Evolutionary conservation across 2,329 filamentous ascomycete genomes (phyloP).

Genomic region (Aphanoascus verrucosus): DNA sequence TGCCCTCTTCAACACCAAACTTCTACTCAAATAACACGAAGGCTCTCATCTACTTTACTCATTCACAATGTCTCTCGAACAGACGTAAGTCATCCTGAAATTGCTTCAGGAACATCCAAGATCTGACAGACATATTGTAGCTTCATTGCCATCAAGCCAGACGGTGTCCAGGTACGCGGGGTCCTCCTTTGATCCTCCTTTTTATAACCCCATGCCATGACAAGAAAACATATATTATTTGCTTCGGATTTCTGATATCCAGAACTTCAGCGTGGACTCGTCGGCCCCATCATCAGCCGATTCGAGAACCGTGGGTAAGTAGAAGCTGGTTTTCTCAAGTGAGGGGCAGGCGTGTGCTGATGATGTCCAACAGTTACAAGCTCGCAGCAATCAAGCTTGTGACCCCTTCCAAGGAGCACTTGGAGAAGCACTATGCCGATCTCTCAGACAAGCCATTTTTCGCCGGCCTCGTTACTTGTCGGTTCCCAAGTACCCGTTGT

Average conservation of each 20-base stretch:
- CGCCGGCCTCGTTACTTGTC: constrained; percentile 83
- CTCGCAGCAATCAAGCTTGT: constrained; percentile 94
- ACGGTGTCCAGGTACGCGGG: constrained; percentile 86
- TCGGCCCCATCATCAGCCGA: constrained; percentile 94
- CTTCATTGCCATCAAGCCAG: constrained; percentile 99
- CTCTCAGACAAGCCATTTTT: constrained; percentile 92
- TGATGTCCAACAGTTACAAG: constrained; percentile 64
- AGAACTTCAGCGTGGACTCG: constrained; percentile 70
- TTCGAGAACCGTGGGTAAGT: constrained; percentile 91
- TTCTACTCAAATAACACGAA: neutral
- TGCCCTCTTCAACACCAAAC: neutral
- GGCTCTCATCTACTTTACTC: neutral
- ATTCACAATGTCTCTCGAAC: constrained; percentile 7
- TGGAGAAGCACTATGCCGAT: constrained; percentile 96
- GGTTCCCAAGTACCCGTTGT: constrained; percentile 27
- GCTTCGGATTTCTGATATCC: constrained; percentile 20
- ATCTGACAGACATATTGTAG: constrained; percentile 38
- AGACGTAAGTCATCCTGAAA: neutral
- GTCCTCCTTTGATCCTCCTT: neutral
- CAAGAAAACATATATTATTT: neutral
- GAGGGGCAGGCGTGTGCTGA: constrained; percentile 10
- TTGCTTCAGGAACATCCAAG: neutral
- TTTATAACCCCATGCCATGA: neutral
- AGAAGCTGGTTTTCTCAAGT: neutral
- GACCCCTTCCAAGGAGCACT: constrained; percentile 81